Evolutionary conservation across 306 rosid species (phyloP), one percentile per base, ranked within the genome.

Genomic region (Dalbergia cochinchinensis): DNA sequence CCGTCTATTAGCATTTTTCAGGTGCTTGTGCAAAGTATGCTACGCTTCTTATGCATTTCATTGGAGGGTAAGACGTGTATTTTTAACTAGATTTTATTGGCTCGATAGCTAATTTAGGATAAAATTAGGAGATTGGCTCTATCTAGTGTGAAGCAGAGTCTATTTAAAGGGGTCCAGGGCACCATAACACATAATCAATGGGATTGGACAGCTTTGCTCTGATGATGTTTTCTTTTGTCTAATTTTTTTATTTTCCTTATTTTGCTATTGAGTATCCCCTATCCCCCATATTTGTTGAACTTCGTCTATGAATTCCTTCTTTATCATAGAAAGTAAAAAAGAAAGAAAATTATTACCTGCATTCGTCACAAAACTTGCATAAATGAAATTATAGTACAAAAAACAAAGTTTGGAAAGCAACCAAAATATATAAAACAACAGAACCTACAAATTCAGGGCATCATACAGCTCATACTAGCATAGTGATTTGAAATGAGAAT

Each of bases 401-500:
- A 44, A 26, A 55, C 15, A 53, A 12, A 78, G 69, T 51, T 45
- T 50, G 42, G 62, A 75, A 59, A 68, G 48, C 65, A 69, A 68
- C 62, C 61, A 70, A 62, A 45, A 63, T 18, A 42, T 3, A 48
- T 42, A 12, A 48, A 73, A 45, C 69, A 51, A 76, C 51, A 22
- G 22, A 77, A 79, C 63, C 71, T 16, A 63, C 11, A 74, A 78
- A 50, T 72, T 39, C 55, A 65, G 77, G 15, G 54, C 42, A 82
- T 69, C 66, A 54, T n/a, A 71, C 66, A 72, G 80, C 71, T 65
- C 14, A 20, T 62, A 73, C 15, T 14, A 71, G 57, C 14, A 39
- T 51, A 72, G 6, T 34, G 78, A 83, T 69, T 76, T 61, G 35
- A 48, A 80, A 80, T 66, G 62, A 69, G 37, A 54, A 48, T 65